phyloP scores from a whole-genome alignment of 2,329 filamentous ascomycete species.

The Monosporascus sp. region DNA sequence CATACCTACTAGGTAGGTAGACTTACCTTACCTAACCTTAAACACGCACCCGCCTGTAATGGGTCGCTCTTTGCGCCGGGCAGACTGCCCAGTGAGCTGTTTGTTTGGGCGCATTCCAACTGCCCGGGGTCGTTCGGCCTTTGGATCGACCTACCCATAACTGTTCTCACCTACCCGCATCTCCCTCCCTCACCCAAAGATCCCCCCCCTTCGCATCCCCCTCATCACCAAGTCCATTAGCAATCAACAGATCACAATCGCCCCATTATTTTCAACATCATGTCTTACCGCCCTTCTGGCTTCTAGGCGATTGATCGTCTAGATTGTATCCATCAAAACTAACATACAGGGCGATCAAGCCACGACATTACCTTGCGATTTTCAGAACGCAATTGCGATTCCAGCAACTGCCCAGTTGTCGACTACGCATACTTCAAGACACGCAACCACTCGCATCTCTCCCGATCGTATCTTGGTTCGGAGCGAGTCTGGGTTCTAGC shows the following conservation, averaged over 20 bases:
- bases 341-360: conserved; percentile 7
- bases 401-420: no score
- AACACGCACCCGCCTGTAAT: no score
- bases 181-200: background rate
- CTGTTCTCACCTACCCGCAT: background rate
- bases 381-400: background rate
- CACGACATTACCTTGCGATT: background rate
- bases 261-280: conserved; percentile 8
- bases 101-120: no score
- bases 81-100: no score
- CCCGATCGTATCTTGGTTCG: background rate
- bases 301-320: conserved; percentile 23
- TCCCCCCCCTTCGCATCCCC: conserved; percentile 1
- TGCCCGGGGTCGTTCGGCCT: background rate
- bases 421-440: no score
- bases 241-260: background rate
- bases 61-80: no score
- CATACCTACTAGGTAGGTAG: no score
- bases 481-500: background rate
- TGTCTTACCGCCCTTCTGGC: conserved; percentile 18
- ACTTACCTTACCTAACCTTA: no score
- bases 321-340: conserved; percentile 13
- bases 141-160: background rate
- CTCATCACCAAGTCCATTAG: background rate
- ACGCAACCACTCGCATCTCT: no score